Conservation (phyloP, 192 early-diverging fungal species). For the Coemansia javaensis region DNA sequence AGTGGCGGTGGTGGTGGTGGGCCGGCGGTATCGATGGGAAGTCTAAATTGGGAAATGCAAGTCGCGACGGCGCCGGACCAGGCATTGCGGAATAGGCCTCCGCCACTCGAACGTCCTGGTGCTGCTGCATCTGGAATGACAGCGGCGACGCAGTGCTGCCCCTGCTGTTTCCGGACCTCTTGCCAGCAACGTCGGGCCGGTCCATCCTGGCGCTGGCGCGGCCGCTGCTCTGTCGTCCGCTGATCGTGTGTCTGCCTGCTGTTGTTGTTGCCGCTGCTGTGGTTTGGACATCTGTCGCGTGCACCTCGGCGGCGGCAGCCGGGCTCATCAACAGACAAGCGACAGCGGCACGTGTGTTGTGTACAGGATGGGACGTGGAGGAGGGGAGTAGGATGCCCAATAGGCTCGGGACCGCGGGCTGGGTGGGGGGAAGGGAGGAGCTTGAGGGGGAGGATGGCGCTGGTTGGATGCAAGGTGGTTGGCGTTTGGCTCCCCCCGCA, state of each 20-base stretch:
- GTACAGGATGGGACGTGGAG: too few relatives aligned
- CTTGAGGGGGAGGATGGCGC: too few relatives aligned
- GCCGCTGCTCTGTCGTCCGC: neutral
- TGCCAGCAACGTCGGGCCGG: constrained; percentile 1
- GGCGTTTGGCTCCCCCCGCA: too few relatives aligned
- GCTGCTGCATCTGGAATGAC: neutral
- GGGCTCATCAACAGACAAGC: constrained; percentile 33
- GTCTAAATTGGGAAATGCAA: constrained; percentile 20
- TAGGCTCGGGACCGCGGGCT: too few relatives aligned
- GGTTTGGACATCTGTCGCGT: constrained; percentile 32
- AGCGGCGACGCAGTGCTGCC: constrained; percentile 4
- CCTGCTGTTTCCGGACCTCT: constrained; percentile 4
- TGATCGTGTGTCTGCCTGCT: constrained; percentile 3
- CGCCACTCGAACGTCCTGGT: neutral
- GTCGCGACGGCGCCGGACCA: neutral
- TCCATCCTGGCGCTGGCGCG: constrained; percentile 5
- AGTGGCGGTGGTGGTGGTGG: constrained; percentile 2
- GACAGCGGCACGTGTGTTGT: neutral
- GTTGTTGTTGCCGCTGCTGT: constrained; percentile 10
- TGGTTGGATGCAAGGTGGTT: too few relatives aligned
- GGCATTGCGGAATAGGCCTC: neutral
- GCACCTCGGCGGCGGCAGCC: constrained; percentile 36
- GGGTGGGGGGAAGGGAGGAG: too few relatives aligned
- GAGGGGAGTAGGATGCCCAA: too few relatives aligned
- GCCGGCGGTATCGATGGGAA: constrained; percentile 11